phyloP scores from a whole-genome alignment of 495 filamentous ascomycete genomes.

The Trichoderma reesei region DNA sequence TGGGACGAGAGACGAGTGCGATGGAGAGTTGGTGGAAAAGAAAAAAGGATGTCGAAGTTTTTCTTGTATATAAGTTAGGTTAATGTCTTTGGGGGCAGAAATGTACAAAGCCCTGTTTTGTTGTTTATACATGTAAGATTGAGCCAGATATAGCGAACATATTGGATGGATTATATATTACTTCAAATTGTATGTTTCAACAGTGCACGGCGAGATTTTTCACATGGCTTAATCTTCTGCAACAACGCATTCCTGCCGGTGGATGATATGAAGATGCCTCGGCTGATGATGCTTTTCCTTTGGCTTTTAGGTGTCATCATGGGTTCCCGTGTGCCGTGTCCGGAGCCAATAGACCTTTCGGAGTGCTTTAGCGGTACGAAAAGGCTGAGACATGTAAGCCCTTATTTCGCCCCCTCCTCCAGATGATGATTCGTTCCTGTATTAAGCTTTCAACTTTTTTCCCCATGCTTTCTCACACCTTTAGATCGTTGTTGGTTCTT shows the following conservation, averaged over 20 bases:
- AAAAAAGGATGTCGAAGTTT: background rate
- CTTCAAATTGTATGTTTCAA: background rate
- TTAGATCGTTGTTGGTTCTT: no score
- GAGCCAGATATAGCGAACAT: background rate
- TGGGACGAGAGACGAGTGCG: background rate
- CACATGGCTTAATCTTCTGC: background rate
- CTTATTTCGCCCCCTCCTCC: no score
- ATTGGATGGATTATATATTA: background rate
- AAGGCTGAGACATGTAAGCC: no score
- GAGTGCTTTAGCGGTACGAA: no score
- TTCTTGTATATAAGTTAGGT: background rate
- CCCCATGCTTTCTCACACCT: no score
- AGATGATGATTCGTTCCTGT: no score
- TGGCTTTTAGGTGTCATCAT: background rate
- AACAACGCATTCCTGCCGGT: no score
- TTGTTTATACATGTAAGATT: background rate
- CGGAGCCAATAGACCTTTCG: no score
- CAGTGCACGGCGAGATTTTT: background rate
- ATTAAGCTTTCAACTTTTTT: no score
- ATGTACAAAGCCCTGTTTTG: background rate
- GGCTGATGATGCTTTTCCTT: background rate
- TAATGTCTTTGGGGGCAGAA: background rate
- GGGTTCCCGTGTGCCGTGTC: no score
- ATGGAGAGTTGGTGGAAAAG: background rate
- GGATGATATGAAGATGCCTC: background rate